These are phyloP conservation scores for Litchi chinensis DNA, from an alignment of 345 rosid genomes.

Conservation along the genomic window DNA sequence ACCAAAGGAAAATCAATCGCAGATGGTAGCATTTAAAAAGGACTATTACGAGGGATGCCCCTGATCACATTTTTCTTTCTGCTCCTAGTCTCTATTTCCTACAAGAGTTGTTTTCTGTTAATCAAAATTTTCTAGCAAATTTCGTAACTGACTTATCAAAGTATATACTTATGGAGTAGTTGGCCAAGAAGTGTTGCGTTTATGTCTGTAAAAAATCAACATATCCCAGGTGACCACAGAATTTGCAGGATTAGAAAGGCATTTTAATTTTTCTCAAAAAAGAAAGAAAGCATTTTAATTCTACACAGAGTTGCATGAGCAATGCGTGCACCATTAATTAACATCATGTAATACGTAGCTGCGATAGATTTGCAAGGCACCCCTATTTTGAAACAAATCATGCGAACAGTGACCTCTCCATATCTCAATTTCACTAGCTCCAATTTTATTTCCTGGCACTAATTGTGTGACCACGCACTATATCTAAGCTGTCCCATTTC, in stretches of 20 bases:
- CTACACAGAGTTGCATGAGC: slow-evolving; percentile 40
- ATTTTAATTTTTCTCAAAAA: too few species aligned
- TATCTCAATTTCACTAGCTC: slow-evolving; percentile 29
- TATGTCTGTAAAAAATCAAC: slow-evolving; percentile 22
- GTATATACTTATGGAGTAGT: slow-evolving; percentile 33
- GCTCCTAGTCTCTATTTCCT: neutral
- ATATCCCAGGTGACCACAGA: slow-evolving; percentile 46
- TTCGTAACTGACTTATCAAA: neutral
- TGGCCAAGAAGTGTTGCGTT: slow-evolving; percentile 45
- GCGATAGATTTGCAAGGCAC: slow-evolving; percentile 60
- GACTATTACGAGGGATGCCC: too few species aligned
- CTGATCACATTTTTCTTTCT: neutral
- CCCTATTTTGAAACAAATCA: slow-evolving; percentile 41
- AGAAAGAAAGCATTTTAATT: slow-evolving; percentile 33
- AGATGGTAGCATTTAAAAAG: too few species aligned
- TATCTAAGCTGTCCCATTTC: slow-evolving; percentile 13
- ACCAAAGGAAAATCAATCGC: too few species aligned
- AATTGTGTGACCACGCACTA: slow-evolving; percentile 42
- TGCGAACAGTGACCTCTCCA: slow-evolving; percentile 43
- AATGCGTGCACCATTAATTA: slow-evolving; percentile 56
- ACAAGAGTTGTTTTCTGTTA: neutral
- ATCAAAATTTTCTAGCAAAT: neutral
- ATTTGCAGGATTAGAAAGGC: slow-evolving; percentile 50
- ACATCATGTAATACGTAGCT: slow-evolving; percentile 40
- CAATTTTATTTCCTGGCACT: slow-evolving; percentile 56